Evolutionary conservation across 805 yeast genomes (phyloP), one percentile per base, ranked within the genome.

Genomic region (Candida sonorensis): DNA sequence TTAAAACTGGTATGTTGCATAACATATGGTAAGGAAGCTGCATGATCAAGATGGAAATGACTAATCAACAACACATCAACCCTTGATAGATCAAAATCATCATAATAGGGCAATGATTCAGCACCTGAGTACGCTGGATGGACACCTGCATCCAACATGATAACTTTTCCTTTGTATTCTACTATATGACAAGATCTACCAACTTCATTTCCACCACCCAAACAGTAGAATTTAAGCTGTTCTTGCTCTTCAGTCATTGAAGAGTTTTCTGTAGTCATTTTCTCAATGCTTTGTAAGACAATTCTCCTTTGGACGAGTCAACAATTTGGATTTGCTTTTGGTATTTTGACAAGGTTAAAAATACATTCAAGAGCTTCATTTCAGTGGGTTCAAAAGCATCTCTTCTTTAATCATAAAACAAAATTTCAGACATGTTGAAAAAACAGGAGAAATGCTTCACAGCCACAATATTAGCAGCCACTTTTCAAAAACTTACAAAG

Each of bases 131-230:
- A 75, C 0, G 95, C 98, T 2, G 99, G 99, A 59, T 92, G 99
- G 19, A 92, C 86, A 32, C 99, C 99, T 1, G 98, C 96, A 60
- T 92, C 99, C 31, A 92, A 57, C 98, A 92, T 92, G 30, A 92
- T 80, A 5, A 90, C 88, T 51, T 92, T 90, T 36, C 95, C 96
- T 53, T 86, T 87, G 60, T 81, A 92, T 45, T 83, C 88, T 20
- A 92, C 66, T 27, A 92, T 78, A 52, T 92, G 98, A 52, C 97
- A 90, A 21, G 96, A 85, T 38, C 99, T 64, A 3, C 99, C 99
- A 6, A 92, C 99, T 55, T 92, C 99, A 46, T 82, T 85, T 42
- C 97, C 94, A n/a, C 97, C 99, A 7, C 99, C 99, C 6, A 92
- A 69, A 16, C 95, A 88, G 39, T 83, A 75, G 62, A 92, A 92